phyloP scores from a whole-genome alignment of 1,284 basidiomycete species.

The Ganoderma lucidum region DNA sequence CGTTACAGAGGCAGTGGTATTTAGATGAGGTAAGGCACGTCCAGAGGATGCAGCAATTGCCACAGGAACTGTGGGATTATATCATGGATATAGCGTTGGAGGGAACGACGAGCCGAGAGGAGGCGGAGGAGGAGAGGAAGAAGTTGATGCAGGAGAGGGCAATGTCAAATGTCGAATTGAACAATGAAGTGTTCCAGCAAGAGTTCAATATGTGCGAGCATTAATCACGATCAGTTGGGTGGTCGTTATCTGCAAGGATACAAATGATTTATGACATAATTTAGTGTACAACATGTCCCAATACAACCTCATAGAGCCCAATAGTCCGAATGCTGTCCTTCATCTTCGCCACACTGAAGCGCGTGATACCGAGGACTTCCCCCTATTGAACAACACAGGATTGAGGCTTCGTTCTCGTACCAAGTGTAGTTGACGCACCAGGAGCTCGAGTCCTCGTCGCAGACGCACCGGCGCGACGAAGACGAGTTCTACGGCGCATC shows the following conservation, averaged over 20 bases:
- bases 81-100: not conserved
- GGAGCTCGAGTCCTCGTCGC: too few relatives aligned
- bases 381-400: conserved; percentile 60
- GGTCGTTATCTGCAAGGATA: conserved; percentile 5
- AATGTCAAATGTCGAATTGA: not conserved
- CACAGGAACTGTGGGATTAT: conserved; percentile 9
- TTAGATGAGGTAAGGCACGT: not conserved
- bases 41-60: not conserved
- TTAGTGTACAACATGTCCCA: conserved; percentile 28
- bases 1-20: conserved; percentile 35
- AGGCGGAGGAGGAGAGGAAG: conserved; percentile 12
- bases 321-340: conserved; percentile 97
- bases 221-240: not conserved
- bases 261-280: conserved; percentile 6
- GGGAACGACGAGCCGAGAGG: not conserved
- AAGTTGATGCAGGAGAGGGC: conserved; percentile 12
- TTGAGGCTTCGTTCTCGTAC: not conserved
- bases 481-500: too few relatives aligned
- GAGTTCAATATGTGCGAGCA: conserved; percentile 14
- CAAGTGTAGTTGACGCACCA: conserved; percentile 48
- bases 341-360: conserved; percentile 99
- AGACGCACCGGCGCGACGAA: too few relatives aligned
- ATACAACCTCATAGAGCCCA: conserved; percentile 51
- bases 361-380: conserved; percentile 97
- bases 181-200: conserved; percentile 3